Evolutionary conservation across 1,284 basidiomycete species (phyloP).

Genomic region (Xanthoconium separans): DNA sequence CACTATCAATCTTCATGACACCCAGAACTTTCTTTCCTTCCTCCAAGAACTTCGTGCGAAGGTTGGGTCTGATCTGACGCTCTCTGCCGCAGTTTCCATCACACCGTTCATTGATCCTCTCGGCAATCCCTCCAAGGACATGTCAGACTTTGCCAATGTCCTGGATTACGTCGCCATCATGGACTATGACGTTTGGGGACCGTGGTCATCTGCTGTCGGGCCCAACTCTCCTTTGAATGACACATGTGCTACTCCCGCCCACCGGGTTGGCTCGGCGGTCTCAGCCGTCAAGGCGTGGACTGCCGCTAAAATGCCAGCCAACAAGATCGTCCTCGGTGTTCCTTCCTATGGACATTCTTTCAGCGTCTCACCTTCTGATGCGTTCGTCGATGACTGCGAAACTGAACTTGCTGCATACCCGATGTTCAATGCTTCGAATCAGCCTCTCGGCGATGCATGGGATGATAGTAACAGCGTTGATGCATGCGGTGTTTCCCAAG

Average conservation of each 20-base stretch:
- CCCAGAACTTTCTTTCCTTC: slow-evolving; percentile 45
- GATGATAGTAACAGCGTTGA: slow-evolving; percentile 37
- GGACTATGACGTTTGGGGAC: slow-evolving; percentile 74
- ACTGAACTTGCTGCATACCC: slow-evolving; percentile 36
- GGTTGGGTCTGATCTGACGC: slow-evolving; percentile 43
- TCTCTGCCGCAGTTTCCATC: slow-evolving; percentile 59
- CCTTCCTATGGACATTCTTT: slow-evolving; percentile 55
- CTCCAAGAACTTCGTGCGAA: slow-evolving; percentile 45
- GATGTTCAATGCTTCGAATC: slow-evolving; percentile 36
- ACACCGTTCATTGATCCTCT: slow-evolving; percentile 53
- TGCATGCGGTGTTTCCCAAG: slow-evolving; percentile 37
- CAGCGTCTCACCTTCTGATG: slow-evolving; percentile 34
- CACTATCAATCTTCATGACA: slow-evolving; percentile 41
- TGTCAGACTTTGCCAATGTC: slow-evolving; percentile 39
- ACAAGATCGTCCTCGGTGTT: slow-evolving; percentile 69
- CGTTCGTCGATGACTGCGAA: slow-evolving; percentile 23
- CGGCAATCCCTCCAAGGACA: slow-evolving; percentile 53
- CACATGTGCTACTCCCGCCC: slow-evolving; percentile 51
- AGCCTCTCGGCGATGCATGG: slow-evolving; percentile 45
- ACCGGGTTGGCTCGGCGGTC: slow-evolving; percentile 62
- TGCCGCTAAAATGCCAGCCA: slow-evolving; percentile 57
- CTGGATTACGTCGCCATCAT: slow-evolving; percentile 72
- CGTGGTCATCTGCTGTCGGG: slow-evolving; percentile 48
- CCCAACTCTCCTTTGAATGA: slow-evolving; percentile 70
- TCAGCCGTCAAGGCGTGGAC: slow-evolving; percentile 64